phyloP scores from a whole-genome alignment of 345 rosid species.

The Nephelium lappaceum region DNA sequence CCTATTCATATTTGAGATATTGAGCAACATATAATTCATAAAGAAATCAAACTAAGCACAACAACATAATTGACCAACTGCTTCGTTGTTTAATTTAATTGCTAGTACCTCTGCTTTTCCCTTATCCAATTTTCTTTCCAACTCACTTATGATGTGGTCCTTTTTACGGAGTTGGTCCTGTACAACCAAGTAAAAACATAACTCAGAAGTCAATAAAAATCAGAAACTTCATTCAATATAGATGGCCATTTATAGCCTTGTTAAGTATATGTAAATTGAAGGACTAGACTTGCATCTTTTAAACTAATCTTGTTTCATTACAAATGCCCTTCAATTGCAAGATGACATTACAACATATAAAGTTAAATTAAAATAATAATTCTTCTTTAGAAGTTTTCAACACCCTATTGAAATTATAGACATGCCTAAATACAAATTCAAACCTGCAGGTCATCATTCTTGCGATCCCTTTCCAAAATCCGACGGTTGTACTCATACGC shows the following conservation, averaged over 20 bases:
- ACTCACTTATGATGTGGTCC: constrained; percentile 57
- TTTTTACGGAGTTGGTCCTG: constrained; percentile 82
- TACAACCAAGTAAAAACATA: constrained; percentile 21
- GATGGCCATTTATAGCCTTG: too few relatives aligned
- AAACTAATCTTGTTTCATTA: too few relatives aligned
- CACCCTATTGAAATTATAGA: neutral
- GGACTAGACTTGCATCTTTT: too few relatives aligned
- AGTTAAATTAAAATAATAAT: neutral
- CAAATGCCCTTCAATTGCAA: too few relatives aligned
- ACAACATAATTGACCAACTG: constrained; percentile 46
- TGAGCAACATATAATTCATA: constrained; percentile 12
- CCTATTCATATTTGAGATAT: constrained; percentile 39
- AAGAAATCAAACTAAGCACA: constrained; percentile 3
- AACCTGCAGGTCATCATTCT: too few relatives aligned
- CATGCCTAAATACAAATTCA: neutral
- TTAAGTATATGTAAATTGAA: too few relatives aligned
- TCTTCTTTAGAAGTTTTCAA: neutral
- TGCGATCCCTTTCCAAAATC: too few relatives aligned
- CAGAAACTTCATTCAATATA: too few relatives aligned
- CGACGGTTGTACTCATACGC: neutral
- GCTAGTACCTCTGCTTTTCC: constrained; percentile 82
- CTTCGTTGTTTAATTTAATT: constrained; percentile 80
- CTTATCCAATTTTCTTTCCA: constrained; percentile 82
- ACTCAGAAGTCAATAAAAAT: neutral
- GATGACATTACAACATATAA: too few relatives aligned